Percentiles rank a stretch among this genome's conserved stretches.
Conservation (phyloP, 2,329 filamentous ascomycete species). For the Clonostachys chloroleuca region DNA sequence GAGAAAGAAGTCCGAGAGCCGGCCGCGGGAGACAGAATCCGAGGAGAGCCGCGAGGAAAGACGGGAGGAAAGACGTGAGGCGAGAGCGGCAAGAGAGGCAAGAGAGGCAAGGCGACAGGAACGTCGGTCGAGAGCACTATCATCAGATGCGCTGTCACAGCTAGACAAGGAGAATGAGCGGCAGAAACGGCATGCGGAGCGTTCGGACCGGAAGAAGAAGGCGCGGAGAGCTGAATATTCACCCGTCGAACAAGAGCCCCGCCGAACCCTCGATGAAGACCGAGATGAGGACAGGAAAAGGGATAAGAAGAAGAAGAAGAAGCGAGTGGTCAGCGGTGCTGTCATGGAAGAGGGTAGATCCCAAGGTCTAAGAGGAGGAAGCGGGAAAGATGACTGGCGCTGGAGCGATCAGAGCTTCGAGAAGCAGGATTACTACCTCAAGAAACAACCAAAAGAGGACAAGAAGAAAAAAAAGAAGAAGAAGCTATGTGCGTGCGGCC, state of each 20-base stretch:
- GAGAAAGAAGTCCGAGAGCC: slow-evolving; percentile 24
- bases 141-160: slow-evolving; percentile 57
- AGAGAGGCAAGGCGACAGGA: slow-evolving; percentile 11
- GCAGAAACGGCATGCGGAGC: slow-evolving; percentile 41
- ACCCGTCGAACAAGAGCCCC: slow-evolving; percentile 7
- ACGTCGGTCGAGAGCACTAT: slow-evolving; percentile 23
- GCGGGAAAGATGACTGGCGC: slow-evolving; percentile 31
- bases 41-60: slow-evolving; percentile 22
- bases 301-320: slow-evolving; percentile 32
- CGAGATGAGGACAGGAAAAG: not conserved
- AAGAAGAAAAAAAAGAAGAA: slow-evolving; percentile 26
- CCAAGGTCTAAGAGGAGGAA: slow-evolving; percentile 36
- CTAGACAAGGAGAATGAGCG: slow-evolving; percentile 55
- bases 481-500: not conserved
- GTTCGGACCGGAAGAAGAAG: slow-evolving; percentile 27
- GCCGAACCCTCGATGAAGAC: slow-evolving; percentile 1
- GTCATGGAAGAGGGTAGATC: slow-evolving; percentile 63
- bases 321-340: slow-evolving; percentile 65
- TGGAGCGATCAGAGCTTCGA: slow-evolving; percentile 37
- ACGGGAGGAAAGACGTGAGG: slow-evolving; percentile 1
- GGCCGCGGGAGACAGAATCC: slow-evolving; percentile 19
- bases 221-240: slow-evolving; percentile 8
- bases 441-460: slow-evolving; percentile 36
- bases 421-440: slow-evolving; percentile 42
- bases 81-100: slow-evolving; percentile 7